A percentile compares a stretch with the other conserved stretches of the same genome.
These are phyloP conservation scores for Cytospora piceae DNA, from an alignment of 2,329 filamentous ascomycete genomes.

Conservation along the genomic window DNA sequence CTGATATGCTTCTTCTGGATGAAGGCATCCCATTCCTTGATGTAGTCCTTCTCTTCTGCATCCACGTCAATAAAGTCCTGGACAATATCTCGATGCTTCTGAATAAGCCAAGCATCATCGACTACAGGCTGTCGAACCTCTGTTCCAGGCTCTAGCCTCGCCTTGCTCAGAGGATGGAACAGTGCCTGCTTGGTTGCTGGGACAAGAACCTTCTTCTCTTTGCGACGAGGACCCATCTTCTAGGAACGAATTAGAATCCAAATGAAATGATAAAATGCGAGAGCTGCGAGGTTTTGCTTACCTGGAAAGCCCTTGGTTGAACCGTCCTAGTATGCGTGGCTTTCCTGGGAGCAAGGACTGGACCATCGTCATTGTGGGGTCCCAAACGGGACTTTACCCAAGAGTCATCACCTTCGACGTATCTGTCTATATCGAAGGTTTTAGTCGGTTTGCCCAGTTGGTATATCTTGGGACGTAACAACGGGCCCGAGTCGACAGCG, in stretches of 20 bases:
- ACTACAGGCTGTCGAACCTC: conserved; percentile 48
- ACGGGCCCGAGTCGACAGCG: conserved; percentile 29
- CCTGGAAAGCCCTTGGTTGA: conserved; percentile 12
- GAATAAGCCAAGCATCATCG: conserved; percentile 59
- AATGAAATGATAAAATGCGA: neutral
- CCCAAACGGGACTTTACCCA: conserved; percentile 50
- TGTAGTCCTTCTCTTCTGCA: conserved; percentile 59
- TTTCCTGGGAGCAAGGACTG: conserved; percentile 14
- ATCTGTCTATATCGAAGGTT: conserved; percentile 50
- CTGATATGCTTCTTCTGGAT: conserved; percentile 56
- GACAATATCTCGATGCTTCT: conserved; percentile 62
- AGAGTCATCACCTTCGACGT: conserved; percentile 49
- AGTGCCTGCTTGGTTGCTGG: conserved; percentile 56
- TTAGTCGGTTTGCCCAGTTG: conserved; percentile 49
- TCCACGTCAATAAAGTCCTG: conserved; percentile 61
- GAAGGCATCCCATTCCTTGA: conserved; percentile 61
- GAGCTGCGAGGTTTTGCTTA: neutral
- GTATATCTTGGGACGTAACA: conserved; percentile 41
- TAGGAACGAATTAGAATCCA: conserved; percentile 8
- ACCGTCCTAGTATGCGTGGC: conserved; percentile 15
- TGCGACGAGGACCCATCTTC: conserved; percentile 27
- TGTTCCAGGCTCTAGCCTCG: conserved; percentile 52
- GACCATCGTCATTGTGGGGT: conserved; percentile 40
- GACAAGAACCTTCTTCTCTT: conserved; percentile 46
- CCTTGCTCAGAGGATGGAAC: conserved; percentile 62